Conservation (phyloP, 768 basidiomycete genomes). For the Thelephora ganbajun region DNA sequence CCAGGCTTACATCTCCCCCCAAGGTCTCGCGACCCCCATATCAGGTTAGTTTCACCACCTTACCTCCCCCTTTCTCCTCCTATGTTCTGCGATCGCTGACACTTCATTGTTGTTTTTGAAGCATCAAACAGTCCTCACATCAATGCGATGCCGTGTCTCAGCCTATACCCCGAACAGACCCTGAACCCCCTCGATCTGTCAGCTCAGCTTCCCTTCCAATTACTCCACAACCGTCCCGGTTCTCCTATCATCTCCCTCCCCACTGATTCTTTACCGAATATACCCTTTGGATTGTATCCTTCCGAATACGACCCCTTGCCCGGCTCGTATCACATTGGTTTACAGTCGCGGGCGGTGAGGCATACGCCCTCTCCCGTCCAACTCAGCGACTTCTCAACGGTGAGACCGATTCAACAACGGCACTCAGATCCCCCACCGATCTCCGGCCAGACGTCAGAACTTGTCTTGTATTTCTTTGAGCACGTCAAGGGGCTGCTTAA, state of each 20-base stretch:
- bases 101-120: background rate
- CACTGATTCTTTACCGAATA: background rate
- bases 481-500: constrained; percentile 51
- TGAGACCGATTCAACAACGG: background rate
- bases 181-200: background rate
- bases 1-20: background rate
- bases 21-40: background rate
- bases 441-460: background rate
- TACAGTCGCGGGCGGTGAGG: background rate
- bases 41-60: background rate
- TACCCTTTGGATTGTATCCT: background rate
- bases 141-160: background rate
- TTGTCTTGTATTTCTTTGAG: constrained; percentile 61
- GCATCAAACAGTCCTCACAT: background rate
- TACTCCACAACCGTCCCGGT: background rate
- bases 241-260: background rate
- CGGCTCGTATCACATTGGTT: background rate
- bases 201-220: background rate
- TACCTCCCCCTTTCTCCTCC: too few relatives aligned
- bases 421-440: background rate
- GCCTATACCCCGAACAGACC: background rate
- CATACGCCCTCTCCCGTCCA: background rate
- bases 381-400: background rate
- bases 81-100: background rate
- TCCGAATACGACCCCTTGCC: background rate